Conservation (phyloP, 257 asterid species). For the Ophiorrhiza pumila region DNA sequence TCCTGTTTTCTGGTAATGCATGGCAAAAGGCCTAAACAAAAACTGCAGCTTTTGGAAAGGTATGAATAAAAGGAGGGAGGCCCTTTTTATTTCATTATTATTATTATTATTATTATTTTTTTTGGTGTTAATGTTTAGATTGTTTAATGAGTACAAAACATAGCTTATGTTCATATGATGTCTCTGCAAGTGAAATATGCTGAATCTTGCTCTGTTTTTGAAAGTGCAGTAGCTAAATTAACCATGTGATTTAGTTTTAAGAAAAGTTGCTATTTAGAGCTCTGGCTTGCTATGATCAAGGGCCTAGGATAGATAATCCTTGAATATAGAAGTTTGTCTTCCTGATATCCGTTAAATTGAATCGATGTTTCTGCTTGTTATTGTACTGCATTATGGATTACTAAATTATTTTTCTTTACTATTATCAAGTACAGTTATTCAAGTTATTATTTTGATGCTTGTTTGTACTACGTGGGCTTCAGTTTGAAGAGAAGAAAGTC, state of each 20-base stretch:
- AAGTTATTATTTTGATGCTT: not conserved
- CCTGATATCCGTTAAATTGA: not conserved
- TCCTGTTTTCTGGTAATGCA: slow-evolving; percentile 59
- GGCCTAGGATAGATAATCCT: not conserved
- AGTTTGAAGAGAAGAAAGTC: slow-evolving; percentile 78
- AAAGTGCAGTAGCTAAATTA: not conserved
- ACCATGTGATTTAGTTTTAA: no score
- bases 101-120: no score
- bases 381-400: not conserved
- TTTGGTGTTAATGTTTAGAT: no score
- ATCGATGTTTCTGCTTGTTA: not conserved
- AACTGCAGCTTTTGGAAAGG: slow-evolving; percentile 86
- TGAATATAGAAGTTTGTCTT: not conserved
- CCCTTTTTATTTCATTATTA: no score
- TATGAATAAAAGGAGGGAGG: slow-evolving; percentile 2
- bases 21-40: slow-evolving; percentile 84
- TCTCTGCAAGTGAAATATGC: not conserved
- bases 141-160: no score
- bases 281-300: not conserved
- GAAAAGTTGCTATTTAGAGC: not conserved
- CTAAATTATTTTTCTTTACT: not conserved
- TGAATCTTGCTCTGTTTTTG: not conserved
- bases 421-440: not conserved
- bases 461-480: slow-evolving; percentile 15
- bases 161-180: not conserved